phyloP scores from a whole-genome alignment of 2,329 filamentous ascomycete genomes.

The Sclerotinia sclerotiorum region DNA sequence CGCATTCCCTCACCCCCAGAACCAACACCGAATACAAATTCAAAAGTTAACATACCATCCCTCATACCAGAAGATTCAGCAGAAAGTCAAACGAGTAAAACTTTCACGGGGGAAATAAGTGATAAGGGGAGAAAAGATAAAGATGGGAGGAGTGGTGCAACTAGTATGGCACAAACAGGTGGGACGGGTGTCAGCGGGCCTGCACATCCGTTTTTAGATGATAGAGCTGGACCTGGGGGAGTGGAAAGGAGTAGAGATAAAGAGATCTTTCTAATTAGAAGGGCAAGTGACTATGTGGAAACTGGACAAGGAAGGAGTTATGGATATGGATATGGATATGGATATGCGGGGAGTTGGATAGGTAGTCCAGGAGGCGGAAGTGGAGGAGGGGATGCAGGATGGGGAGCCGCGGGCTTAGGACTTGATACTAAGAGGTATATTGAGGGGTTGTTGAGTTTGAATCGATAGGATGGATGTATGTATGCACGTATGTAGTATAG shows the following conservation, averaged over 20 bases:
- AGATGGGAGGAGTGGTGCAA: not conserved
- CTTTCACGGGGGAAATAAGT: not conserved
- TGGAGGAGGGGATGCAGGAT: not conserved
- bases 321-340: slow-evolving; percentile 26
- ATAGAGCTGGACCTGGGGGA: not conserved
- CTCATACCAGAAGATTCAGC: slow-evolving; percentile 25
- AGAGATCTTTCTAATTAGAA: slow-evolving; percentile 61
- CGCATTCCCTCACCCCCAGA: slow-evolving; percentile 48
- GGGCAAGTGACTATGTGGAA: slow-evolving; percentile 55
- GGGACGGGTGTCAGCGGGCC: slow-evolving; percentile 32
- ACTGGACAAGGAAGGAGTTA: slow-evolving; percentile 26
- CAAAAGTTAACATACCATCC: slow-evolving; percentile 23
- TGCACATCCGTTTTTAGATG: slow-evolving; percentile 38
- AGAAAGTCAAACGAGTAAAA: slow-evolving; percentile 13
- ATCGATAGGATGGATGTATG: slow-evolving; percentile 26
- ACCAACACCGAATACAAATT: not conserved
- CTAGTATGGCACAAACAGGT: slow-evolving; percentile 24
- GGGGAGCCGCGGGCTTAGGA: slow-evolving; percentile 57
- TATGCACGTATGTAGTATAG: too few relatives aligned
- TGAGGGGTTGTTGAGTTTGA: slow-evolving; percentile 66
- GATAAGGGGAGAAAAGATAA: not conserved
- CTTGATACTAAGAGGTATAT: slow-evolving; percentile 75
- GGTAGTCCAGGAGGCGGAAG: slow-evolving; percentile 62
- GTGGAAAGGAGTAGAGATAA: slow-evolving; percentile 43
- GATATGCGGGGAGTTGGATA: slow-evolving; percentile 48